Conservation (phyloP, 805 yeast genomes). For the Lipomyces spencermartinsiae region DNA sequence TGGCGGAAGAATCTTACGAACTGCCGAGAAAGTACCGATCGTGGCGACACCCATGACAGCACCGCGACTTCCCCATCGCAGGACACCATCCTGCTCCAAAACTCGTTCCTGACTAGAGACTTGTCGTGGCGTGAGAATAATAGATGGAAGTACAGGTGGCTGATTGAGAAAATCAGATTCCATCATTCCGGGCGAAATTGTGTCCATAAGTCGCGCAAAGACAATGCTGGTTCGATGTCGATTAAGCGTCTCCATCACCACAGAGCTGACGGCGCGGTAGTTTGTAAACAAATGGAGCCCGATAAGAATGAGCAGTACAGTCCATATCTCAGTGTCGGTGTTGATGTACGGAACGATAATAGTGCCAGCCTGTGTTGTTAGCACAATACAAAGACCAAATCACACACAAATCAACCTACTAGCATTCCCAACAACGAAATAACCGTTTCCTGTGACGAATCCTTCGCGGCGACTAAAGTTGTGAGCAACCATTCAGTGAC, state of each 20-base stretch:
- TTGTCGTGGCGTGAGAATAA: constrained; percentile 40
- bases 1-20: constrained; percentile 33
- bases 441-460: constrained; percentile 49
- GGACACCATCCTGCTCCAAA: constrained; percentile 44
- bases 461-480: constrained; percentile 45
- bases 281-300: constrained; percentile 46
- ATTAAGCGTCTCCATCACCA: constrained; percentile 44
- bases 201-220: constrained; percentile 39
- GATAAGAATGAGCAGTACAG: constrained; percentile 40
- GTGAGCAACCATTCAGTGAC: not conserved
- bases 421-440: constrained; percentile 48
- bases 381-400: not conserved
- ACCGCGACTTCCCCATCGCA: constrained; percentile 42
- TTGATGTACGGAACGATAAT: constrained; percentile 41
- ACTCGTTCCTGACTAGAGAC: constrained; percentile 42
- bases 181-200: constrained; percentile 24
- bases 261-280: constrained; percentile 46
- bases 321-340: constrained; percentile 41
- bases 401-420: constrained; percentile 10
- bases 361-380: constrained; percentile 41
- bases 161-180: constrained; percentile 25
- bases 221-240: constrained; percentile 47
- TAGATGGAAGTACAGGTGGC: constrained; percentile 30
- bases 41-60: constrained; percentile 41
- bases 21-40: constrained; percentile 39